Evolutionary conservation across 306 rosid genomes (phyloP), one percentile per base, ranked within the genome.

Genomic region (Vigna reflexopilosa): DNA sequence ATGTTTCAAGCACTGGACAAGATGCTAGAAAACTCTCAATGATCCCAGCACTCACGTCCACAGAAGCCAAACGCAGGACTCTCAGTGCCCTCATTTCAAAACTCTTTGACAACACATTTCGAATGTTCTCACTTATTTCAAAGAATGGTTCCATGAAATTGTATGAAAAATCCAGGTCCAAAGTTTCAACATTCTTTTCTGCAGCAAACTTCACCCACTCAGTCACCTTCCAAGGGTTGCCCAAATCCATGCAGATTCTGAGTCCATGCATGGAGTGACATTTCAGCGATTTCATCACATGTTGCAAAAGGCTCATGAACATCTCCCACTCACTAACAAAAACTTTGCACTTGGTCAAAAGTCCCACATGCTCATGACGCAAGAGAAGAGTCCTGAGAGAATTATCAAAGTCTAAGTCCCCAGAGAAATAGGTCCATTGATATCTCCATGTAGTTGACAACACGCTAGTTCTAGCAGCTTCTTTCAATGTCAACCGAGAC

Each of bases 381-480:
- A 77, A n/a, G 5, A 3, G 2, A 2, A 5, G 9, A 4, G 16
- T 20, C 67, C 32, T 45, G 2, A 78, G 62, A 6, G 76, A 69
- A 19, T 30, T 9, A 36, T 78, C 82, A 9, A 78, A 78, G 9
- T 49, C 6, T 14, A 78, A 0, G 9, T 59, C 1, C 9, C 77
- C 82, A 59, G 2, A 36, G 77, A 70, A 78, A 20, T 19, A 2
- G 8, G 38, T 50, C 65, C 82, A 78, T n/a, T 32, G 71, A 17
- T 47, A 2, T 50, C 32, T 78, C 82, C 82, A 78, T 15, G n/a
- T 70, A 0, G 19, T 78, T 30, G 82, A 47, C 1, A 78, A 30
- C 10, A 78, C 32, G 15, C 70, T 58, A 5, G 76, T 78, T 34
- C 77, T 78, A 13, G 10, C 52, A 7, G 77, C 82, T 47, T 78